Conservation (phyloP, 2,329 filamentous ascomycete genomes). For the Diaporthe caulivora region DNA sequence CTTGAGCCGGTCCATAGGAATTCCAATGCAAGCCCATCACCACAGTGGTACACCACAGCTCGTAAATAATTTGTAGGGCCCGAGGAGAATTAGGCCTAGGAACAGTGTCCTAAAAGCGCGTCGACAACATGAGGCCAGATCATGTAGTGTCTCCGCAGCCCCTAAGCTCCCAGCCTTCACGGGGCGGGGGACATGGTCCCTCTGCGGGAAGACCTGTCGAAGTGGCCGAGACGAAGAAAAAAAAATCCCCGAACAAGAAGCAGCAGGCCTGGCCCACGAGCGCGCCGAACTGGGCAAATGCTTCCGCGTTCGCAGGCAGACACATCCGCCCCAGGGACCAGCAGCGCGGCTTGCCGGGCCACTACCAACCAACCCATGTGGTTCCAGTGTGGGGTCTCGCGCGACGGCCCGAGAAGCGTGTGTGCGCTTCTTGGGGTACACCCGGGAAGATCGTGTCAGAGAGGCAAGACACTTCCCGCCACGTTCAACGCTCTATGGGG, state of each 20-base stretch:
- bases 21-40: neutral
- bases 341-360: neutral
- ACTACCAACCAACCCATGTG: neutral
- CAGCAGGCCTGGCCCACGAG: neutral
- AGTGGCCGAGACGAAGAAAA: neutral
- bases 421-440: neutral
- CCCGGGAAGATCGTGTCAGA: neutral
- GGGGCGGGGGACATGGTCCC: neutral
- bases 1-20: neutral
- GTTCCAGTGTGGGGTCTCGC: neutral
- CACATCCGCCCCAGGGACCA: neutral
- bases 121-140: neutral
- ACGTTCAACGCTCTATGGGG: neutral
- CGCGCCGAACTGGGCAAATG: neutral
- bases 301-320: too few species aligned
- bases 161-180: neutral
- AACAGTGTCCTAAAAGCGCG: neutral
- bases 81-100: neutral
- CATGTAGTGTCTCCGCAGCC: neutral
- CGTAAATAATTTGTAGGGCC: too few species aligned
- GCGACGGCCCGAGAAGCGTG: conserved; percentile 3
- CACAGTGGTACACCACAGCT: neutral
- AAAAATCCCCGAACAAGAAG: neutral
- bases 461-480: neutral
- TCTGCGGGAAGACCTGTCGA: neutral